Conservation (phyloP, 306 rosid genomes). For the Vigna hirtella region DNA sequence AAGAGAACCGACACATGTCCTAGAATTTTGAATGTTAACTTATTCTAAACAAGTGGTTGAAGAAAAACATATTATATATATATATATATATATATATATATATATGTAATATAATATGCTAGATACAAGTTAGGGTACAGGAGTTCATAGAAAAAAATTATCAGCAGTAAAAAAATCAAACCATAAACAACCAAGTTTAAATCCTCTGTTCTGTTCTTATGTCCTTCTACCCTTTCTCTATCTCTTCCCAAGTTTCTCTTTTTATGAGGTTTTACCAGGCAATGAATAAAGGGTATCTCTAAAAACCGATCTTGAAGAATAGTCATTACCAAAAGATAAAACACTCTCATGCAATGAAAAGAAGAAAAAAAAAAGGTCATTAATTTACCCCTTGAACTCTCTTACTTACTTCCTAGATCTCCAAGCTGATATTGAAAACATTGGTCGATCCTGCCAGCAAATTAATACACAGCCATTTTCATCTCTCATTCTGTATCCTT, state of each 20-base stretch:
- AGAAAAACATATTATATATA: not conserved
- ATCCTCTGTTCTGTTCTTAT: not conserved
- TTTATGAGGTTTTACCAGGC: constrained; percentile 28
- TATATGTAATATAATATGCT: not conserved
- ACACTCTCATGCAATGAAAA: constrained; percentile 40
- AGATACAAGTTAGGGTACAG: constrained; percentile 7
- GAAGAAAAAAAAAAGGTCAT: constrained; percentile 17
- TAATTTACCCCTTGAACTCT: constrained; percentile 23
- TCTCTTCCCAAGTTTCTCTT: constrained; percentile 13
- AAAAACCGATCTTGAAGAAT: constrained; percentile 43
- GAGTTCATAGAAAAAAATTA: constrained; percentile 30
- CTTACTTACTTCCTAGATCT: constrained; percentile 43
- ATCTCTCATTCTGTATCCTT: constrained; percentile 44
- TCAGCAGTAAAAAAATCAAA: constrained; percentile 36
- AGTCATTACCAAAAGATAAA: constrained; percentile 43
- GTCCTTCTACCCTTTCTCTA: not conserved
- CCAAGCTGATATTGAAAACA: constrained; percentile 48
- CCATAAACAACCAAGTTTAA: constrained; percentile 7
- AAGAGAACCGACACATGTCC: constrained; percentile 17
- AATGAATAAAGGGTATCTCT: constrained; percentile 25
- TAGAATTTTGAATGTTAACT: constrained; percentile 1
- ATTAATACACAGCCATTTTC: constrained; percentile 42
- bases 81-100: not conserved
- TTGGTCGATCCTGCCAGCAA: constrained; percentile 45
- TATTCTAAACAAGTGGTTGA: not conserved